Percentiles rank a stretch among this genome's conserved stretches.
Evolutionary conservation across 139 green algal genomes (phyloP).

Genomic region (Haematococcus lacustris): DNA sequence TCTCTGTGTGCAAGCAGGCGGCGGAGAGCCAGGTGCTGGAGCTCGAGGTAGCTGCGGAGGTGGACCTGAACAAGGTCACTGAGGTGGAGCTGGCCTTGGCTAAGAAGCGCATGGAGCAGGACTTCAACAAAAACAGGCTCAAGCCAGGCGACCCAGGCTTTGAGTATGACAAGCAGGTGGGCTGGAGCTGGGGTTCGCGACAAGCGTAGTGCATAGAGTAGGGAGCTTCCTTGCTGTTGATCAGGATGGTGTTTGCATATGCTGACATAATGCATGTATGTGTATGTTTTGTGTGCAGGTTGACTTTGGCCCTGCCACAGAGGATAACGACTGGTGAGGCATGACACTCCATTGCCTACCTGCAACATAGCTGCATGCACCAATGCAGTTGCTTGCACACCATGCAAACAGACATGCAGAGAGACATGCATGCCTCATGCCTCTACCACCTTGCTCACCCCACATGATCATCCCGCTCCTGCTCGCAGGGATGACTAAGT

Average conservation of each 20-base stretch:
- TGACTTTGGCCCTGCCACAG: neutral
- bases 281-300: neutral
- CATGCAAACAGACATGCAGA: no score
- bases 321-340: constrained; percentile 4
- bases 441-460: no score
- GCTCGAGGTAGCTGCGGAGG: neutral
- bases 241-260: neutral
- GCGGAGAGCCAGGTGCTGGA: no score
- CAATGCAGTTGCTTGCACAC: no score
- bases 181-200: neutral
- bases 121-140: constrained; percentile 25
- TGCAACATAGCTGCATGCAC: no score
- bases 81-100: constrained; percentile 30
- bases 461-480: no score
- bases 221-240: neutral
- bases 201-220: neutral
- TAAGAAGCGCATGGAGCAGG: constrained; percentile 29
- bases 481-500: no score
- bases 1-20: no score
- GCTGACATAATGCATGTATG: neutral
- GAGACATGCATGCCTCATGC: no score
- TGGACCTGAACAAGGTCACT: constrained; percentile 17
- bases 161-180: constrained; percentile 33
- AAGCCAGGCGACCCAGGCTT: constrained; percentile 21
- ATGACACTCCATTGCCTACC: neutral